Percentiles rank a stretch among this genome's conserved stretches.
Evolutionary conservation across 208 protist genomes (phyloP).

Genomic region (Wallacemonas rigidus): DNA sequence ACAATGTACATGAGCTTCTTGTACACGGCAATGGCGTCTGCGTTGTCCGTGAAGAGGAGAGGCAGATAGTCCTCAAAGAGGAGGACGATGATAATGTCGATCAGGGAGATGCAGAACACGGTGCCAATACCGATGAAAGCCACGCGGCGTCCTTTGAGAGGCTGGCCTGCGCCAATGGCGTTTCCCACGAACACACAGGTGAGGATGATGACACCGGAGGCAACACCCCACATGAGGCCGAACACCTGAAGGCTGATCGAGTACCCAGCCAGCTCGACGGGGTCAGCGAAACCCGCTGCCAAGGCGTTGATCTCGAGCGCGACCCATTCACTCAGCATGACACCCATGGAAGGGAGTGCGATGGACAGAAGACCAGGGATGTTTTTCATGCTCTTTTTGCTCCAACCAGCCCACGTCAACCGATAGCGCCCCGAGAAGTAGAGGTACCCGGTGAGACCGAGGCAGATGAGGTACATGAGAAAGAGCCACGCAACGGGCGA

Average conservation of each 20-base stretch:
- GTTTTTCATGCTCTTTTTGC: slow-evolving; percentile 49
- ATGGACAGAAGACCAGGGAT: slow-evolving; percentile 49
- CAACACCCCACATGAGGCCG: slow-evolving; percentile 73
- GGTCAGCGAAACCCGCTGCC: slow-evolving; percentile 58
- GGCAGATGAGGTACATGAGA: slow-evolving; percentile 55
- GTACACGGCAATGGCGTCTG: slow-evolving; percentile 34
- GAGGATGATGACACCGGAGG: slow-evolving; percentile 72
- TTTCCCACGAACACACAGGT: slow-evolving; percentile 83
- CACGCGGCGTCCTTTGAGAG: slow-evolving; percentile 64
- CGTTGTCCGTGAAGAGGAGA: slow-evolving; percentile 56
- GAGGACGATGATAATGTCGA: slow-evolving; percentile 51
- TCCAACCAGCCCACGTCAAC: slow-evolving; percentile 78
- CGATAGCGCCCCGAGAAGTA: slow-evolving; percentile 56
- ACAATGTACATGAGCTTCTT: slow-evolving; percentile 62
- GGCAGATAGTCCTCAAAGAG: slow-evolving; percentile 59
- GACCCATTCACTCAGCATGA: slow-evolving; percentile 89
- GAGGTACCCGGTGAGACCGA: slow-evolving; percentile 52
- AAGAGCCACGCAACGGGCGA: slow-evolving; percentile 80
- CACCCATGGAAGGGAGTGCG: slow-evolving; percentile 82
- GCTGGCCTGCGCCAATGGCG: slow-evolving; percentile 67
- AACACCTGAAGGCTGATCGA: slow-evolving; percentile 81
- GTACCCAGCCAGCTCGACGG: slow-evolving; percentile 74
- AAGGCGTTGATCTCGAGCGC: slow-evolving; percentile 76
- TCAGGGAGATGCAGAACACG: slow-evolving; percentile 41
- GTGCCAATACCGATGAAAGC: slow-evolving; percentile 61